phyloP scores from a whole-genome alignment of 805 yeast genomes.

The Candida yuanshanica region DNA sequence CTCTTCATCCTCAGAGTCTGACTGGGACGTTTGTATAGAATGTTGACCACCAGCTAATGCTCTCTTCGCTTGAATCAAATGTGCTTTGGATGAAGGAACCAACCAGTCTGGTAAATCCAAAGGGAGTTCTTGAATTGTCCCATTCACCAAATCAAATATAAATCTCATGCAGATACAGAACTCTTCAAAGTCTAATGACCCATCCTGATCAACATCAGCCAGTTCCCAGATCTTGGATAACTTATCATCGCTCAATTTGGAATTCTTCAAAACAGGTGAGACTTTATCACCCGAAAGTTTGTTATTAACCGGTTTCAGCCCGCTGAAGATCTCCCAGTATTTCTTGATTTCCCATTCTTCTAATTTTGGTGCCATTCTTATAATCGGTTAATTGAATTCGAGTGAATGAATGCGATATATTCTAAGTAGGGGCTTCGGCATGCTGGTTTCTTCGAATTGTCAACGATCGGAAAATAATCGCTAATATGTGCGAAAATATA shows the following conservation, averaged over 20 bases:
- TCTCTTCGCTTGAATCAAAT: conserved; percentile 75
- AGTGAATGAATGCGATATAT: background rate
- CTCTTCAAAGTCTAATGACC: conserved; percentile 90
- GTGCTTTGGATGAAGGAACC: conserved; percentile 84
- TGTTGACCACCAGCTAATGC: conserved; percentile 33
- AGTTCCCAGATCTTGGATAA: conserved; percentile 85
- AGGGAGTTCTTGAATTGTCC: conserved; percentile 58
- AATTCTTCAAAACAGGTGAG: conserved; percentile 80
- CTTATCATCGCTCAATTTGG: conserved; percentile 73
- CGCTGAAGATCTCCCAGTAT: conserved; percentile 96
- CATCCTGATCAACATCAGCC: conserved; percentile 91
- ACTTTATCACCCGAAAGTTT: conserved; percentile 82
- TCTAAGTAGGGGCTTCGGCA: background rate
- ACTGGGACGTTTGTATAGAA: conserved; percentile 26
- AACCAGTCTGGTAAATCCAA: conserved; percentile 82
- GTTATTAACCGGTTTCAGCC: conserved; percentile 76
- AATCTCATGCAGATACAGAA: conserved; percentile 96
- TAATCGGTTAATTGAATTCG: background rate
- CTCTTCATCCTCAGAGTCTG: conserved; percentile 55
- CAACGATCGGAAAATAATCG: no score
- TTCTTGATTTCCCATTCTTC: conserved; percentile 96
- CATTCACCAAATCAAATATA: conserved; percentile 86
- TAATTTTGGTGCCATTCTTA: conserved; percentile 46
- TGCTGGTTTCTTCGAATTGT: background rate
- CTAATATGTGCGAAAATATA: no score